Conservation (phyloP, 306 rosid genomes). For the Begonia masoniana region DNA sequence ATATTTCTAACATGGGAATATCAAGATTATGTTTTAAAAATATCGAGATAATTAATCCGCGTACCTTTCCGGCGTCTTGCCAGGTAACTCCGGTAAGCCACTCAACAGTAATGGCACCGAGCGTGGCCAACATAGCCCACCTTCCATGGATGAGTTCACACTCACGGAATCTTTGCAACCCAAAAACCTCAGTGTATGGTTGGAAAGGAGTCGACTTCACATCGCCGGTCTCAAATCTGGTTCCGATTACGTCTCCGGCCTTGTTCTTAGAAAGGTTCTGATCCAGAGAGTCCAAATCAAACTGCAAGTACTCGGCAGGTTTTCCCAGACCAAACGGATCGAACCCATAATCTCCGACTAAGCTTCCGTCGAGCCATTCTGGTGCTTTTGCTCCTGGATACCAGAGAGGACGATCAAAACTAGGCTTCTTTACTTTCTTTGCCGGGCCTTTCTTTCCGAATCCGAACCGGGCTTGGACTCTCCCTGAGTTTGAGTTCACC, state of each 20-base stretch:
- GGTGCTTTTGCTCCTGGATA: constrained; percentile 81
- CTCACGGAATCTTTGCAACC: constrained; percentile 83
- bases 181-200: constrained; percentile 82
- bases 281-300: constrained; percentile 62
- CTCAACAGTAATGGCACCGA: constrained; percentile 95
- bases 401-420: constrained; percentile 58
- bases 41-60: background rate
- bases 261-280: constrained; percentile 71
- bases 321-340: constrained; percentile 85
- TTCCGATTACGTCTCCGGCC: constrained; percentile 60
- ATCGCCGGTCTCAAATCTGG: constrained; percentile 42
- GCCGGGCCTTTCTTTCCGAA: constrained; percentile 45
- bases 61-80: constrained; percentile 98
- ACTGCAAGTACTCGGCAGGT: constrained; percentile 82
- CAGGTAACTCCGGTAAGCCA: constrained; percentile 59
- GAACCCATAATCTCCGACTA: constrained; percentile 84
- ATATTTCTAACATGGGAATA: background rate
- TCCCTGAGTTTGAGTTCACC: constrained; percentile 16
- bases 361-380: constrained; percentile 67
- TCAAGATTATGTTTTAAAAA: background rate
- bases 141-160: constrained; percentile 93
- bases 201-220: constrained; percentile 87
- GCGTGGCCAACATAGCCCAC: constrained; percentile 97
- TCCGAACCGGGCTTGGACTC: constrained; percentile 57
- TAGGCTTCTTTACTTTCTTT: constrained; percentile 12